Percentiles rank a stretch among this genome's conserved stretches.
These are phyloP conservation scores for Scenedesmus sp. DNA, from an alignment of 163 green algal genomes.

Conservation along the genomic window DNA sequence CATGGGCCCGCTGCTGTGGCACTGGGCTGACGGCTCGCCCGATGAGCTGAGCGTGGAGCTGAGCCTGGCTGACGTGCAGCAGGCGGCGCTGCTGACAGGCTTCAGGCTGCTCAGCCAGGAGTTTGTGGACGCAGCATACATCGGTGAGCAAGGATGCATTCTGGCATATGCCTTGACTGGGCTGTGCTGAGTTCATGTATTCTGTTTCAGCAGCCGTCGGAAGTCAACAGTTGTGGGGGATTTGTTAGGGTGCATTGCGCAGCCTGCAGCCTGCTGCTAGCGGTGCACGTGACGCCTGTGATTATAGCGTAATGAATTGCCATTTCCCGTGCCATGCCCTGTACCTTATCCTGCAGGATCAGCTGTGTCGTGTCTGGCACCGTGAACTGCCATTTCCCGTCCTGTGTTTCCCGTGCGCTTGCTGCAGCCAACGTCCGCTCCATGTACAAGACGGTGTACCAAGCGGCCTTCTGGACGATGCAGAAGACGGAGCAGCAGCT, in stretches of 20 bases:
- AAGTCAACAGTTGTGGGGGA: background rate
- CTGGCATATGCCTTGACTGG: background rate
- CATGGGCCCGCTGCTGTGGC: constrained; percentile 96
- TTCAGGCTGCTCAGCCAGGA: constrained; percentile 63
- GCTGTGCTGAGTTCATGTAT: background rate
- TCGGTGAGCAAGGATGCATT: constrained; percentile 55
- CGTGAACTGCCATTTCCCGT: background rate
- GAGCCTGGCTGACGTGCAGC: constrained; percentile 78
- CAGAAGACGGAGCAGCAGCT: constrained; percentile 50
- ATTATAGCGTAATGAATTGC: background rate
- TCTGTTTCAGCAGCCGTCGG: background rate
- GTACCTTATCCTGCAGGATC: no score
- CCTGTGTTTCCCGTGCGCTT: background rate
- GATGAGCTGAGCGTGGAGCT: constrained; percentile 85
- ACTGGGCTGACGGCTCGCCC: constrained; percentile 87
- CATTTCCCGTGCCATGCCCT: background rate
- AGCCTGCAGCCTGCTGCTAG: no score
- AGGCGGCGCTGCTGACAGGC: constrained; percentile 68
- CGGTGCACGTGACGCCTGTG: background rate
- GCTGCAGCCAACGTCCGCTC: constrained; percentile 64
- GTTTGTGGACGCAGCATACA: constrained; percentile 70
- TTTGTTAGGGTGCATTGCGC: no score
- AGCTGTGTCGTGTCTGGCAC: background rate
- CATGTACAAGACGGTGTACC: constrained; percentile 79
- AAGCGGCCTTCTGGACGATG: constrained; percentile 78